Base-by-base conservation (phyloP, 495 filamentous ascomycete species). In the Podospora pseudoanserina region DNA sequence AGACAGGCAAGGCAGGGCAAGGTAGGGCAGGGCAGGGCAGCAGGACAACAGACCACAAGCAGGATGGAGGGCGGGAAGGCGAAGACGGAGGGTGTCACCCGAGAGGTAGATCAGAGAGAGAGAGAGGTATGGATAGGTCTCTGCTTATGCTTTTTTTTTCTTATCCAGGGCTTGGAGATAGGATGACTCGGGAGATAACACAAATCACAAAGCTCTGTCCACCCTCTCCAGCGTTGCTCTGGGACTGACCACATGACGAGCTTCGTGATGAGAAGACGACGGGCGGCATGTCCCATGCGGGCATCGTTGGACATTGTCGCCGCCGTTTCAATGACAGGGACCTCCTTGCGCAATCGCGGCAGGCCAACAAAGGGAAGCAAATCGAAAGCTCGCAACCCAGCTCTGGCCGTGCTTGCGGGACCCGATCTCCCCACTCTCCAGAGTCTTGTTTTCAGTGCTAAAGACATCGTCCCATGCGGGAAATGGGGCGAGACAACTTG, bases 211-310 rank as follows among this genome's bases (percentile, higher is more conserved):
- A 49, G 39, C 7, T 49, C 7, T 13, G 20, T 23, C 20, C 20
- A 23, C 20, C 20, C 39, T 11, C 7, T 49, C 19, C 58, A 26
- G 28, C 56, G 58, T 56, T 63, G 66, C 49, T 63, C 39, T 56
- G 30, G 39, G 39, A 49, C 39, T 64, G 70, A 34, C 70, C 70
- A 71, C 70, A 71, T 71, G 70, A 71, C 70, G 64, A 65, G 55
- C 58, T 60, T 34, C 30, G 30, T 63, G 59, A 71, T 71, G 70
- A 23, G 20, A 64, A 71, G 66, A 60, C 70, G 30, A 34, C 59
- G 30, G 30, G n/a, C 59, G 30, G 59, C 55, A 58, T 26, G 55
- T 26, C n/a, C 19, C 59, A 28, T 71, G 69, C 69, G 68, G 39
- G 15, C 70, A 68, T 68, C 65, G 69, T 71, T 39, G 64, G 64